phyloP scores from a whole-genome alignment of 202 grass and related monocot genomes.

The Schoenoplectus tabernaemontani region DNA sequence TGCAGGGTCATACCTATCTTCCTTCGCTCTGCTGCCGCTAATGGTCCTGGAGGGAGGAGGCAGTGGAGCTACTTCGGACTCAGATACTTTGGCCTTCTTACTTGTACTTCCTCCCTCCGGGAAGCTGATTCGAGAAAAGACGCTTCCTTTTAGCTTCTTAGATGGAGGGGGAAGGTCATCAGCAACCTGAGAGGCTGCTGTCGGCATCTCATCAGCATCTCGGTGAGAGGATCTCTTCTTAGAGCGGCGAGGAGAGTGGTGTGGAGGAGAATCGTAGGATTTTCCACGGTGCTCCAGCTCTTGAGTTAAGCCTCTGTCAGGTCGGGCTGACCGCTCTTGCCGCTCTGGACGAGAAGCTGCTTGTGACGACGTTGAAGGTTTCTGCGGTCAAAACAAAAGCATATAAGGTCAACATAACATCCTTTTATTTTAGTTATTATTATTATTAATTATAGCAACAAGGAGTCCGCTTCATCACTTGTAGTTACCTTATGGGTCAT shows the following conservation, averaged over 20 bases:
- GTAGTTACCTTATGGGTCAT: not conserved
- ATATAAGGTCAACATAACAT: not conserved
- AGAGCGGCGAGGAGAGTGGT: conserved; percentile 40
- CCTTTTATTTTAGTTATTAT: too few relatives aligned
- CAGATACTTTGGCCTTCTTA: conserved; percentile 48
- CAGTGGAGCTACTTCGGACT: conserved; percentile 28
- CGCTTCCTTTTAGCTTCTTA: conserved; percentile 68
- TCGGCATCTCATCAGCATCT: conserved; percentile 34
- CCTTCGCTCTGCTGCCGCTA: conserved; percentile 23
- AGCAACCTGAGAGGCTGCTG: conserved; percentile 27
- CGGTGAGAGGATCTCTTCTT: conserved; percentile 65
- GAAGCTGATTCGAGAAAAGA: conserved; percentile 95
- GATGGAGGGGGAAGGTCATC: conserved; percentile 19
- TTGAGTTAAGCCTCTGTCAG: not conserved
- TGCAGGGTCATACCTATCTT: conserved; percentile 13
- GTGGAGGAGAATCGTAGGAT: conserved; percentile 13
- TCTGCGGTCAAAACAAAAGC: conserved; percentile 1
- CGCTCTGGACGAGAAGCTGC: conserved; percentile 24
- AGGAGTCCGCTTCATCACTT: not conserved
- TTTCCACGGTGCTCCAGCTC: conserved; percentile 29
- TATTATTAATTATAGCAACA: not conserved
- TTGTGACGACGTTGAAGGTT: conserved; percentile 7
- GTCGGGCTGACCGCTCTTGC: conserved; percentile 28
- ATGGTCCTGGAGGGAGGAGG: conserved; percentile 38
- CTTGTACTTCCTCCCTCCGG: conserved; percentile 37